Evolutionary conservation across 768 basidiomycete genomes (phyloP).

Genomic region (Chalciporus sphaerocephalus): DNA sequence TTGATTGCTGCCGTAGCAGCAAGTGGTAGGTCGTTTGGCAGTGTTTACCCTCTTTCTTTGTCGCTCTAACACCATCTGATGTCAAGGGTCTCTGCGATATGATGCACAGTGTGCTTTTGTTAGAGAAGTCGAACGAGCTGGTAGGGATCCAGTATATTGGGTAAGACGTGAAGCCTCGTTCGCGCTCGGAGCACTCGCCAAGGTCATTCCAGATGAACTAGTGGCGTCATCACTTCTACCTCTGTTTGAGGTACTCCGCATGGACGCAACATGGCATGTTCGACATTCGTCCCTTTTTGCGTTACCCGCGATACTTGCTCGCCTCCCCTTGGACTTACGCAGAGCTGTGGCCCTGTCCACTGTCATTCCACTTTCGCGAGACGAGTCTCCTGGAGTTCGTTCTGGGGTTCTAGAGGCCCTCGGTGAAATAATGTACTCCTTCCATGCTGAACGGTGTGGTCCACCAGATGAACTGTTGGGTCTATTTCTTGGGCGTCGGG

Average conservation of each 20-base stretch:
- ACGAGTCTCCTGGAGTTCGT: conserved; percentile 65
- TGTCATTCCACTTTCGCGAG: conserved; percentile 56
- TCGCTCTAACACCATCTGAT: conserved; percentile 2
- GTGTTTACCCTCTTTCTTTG: conserved; percentile 6
- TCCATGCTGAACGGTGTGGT: conserved; percentile 55
- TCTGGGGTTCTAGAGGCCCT: conserved; percentile 79
- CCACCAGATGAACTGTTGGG: conserved; percentile 72
- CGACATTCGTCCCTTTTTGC: conserved; percentile 85
- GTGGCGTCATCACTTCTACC: conserved; percentile 67
- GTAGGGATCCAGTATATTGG: conserved; percentile 65
- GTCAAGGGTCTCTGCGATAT: conserved; percentile 49
- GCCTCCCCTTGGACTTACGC: conserved; percentile 55
- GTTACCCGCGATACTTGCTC: conserved; percentile 71
- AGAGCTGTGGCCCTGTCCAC: conserved; percentile 63
- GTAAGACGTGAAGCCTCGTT: conserved; percentile 84
- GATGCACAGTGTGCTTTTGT: conserved; percentile 63
- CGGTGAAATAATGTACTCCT: conserved; percentile 85
- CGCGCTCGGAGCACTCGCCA: conserved; percentile 83
- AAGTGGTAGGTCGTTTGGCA: conserved; percentile 47
- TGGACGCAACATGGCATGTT: conserved; percentile 75
- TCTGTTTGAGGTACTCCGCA: conserved; percentile 64
- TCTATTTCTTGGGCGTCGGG: conserved; percentile 66
- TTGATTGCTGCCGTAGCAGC: conserved; percentile 85
- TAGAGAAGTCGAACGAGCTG: conserved; percentile 66
- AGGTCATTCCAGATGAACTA: conserved; percentile 75